phyloP scores from a whole-genome alignment of 202 grass and related monocot species.

The Schoenoplectus tabernaemontani region DNA sequence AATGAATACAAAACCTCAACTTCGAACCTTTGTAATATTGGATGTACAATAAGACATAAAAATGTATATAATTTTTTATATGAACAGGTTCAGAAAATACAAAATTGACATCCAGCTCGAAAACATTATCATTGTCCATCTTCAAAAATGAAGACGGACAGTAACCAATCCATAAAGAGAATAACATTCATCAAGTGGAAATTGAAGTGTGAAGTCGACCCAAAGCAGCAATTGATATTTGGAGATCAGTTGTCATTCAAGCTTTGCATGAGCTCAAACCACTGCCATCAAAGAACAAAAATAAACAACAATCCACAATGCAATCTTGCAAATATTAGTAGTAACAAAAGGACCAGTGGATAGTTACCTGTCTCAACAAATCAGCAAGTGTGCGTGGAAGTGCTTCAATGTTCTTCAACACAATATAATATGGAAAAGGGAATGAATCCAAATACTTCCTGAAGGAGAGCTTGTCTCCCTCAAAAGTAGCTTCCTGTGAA shows the following conservation, averaged over 20 bases:
- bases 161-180: too few species aligned
- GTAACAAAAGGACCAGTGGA: background rate
- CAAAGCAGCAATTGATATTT: background rate
- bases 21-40: too few species aligned
- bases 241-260: constrained; percentile 27
- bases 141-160: too few species aligned
- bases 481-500: constrained; percentile 44
- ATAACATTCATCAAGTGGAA: too few species aligned
- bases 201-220: too few species aligned
- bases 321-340: background rate
- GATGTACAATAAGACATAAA: too few species aligned
- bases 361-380: constrained; percentile 79
- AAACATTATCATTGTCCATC: too few species aligned
- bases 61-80: too few species aligned
- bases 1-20: too few species aligned
- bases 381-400: constrained; percentile 88
- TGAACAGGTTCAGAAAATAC: too few species aligned
- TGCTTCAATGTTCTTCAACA: constrained; percentile 70
- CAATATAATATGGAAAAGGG: constrained; percentile 83
- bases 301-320: background rate
- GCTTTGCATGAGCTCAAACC: constrained; percentile 89
- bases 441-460: constrained; percentile 70
- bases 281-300: constrained; percentile 42
- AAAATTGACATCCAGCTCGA: too few species aligned
- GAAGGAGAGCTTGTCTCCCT: constrained; percentile 30